phyloP scores from a whole-genome alignment of 306 rosid genomes.

The Vicia sativa region DNA sequence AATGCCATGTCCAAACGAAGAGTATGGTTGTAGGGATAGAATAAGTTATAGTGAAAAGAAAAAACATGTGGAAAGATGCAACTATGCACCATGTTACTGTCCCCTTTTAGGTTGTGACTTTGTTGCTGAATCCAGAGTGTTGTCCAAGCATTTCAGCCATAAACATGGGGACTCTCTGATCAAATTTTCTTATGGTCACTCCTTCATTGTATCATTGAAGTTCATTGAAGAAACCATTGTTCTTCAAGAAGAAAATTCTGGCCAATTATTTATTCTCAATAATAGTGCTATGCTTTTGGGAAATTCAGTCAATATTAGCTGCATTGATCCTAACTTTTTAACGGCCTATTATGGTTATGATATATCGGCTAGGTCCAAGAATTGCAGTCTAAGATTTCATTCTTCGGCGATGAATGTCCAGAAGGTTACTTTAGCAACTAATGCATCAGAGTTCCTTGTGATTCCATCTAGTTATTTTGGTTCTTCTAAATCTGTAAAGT shows the following conservation, averaged over 20 bases:
- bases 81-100: neutral
- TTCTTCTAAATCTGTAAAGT: neutral
- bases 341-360: neutral
- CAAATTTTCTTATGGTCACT: neutral
- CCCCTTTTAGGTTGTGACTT: neutral
- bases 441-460: neutral
- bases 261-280: neutral
- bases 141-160: neutral
- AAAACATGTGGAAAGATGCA: neutral
- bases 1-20: constrained; percentile 30
- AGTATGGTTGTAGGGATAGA: neutral
- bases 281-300: neutral
- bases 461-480: neutral
- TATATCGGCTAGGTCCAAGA: neutral
- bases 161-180: neutral
- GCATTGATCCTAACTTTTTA: neutral
- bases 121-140: neutral
- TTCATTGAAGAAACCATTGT: neutral
- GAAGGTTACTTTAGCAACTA: neutral
- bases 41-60: neutral
- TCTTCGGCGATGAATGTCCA: neutral
- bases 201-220: neutral
- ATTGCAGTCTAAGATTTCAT: neutral
- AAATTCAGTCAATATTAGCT: neutral
- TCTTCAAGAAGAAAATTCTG: neutral